Percentiles rank a stretch among this genome's conserved stretches.
Evolutionary conservation across 2,329 filamentous ascomycete genomes (phyloP).

Genomic region (Penicillium sp.): DNA sequence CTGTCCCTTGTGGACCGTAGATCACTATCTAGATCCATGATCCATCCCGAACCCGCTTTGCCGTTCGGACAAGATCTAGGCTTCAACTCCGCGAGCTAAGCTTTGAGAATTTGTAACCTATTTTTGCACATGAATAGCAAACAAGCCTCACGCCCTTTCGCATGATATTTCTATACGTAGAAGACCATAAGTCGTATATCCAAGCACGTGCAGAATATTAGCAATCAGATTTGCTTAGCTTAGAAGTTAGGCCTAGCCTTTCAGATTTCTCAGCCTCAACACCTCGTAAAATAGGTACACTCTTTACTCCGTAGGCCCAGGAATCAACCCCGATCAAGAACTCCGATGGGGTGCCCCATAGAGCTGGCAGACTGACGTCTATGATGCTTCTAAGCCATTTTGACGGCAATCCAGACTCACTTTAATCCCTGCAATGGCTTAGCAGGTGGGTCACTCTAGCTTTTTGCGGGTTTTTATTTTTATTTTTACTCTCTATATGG

Average conservation of each 20-base stretch:
- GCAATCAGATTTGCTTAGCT: not conserved
- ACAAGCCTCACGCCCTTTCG: constrained; percentile 2
- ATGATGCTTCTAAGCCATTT: not conserved
- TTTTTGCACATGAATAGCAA: not conserved
- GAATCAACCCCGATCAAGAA: not conserved
- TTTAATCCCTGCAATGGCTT: not conserved
- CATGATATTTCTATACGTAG: not conserved
- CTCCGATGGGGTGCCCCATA: not conserved
- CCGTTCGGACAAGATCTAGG: not conserved
- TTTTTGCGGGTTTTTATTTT: not conserved
- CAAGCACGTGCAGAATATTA: not conserved
- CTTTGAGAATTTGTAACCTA: no score
- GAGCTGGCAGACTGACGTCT: not conserved
- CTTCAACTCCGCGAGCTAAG: not conserved
- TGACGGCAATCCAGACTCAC: not conserved
- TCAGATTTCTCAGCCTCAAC: not conserved
- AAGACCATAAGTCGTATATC: not conserved
- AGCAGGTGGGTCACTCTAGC: not conserved
- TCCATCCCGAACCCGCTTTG: not conserved
- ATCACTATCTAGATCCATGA: not conserved
- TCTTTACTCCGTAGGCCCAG: not conserved
- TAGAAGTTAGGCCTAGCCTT: not conserved
- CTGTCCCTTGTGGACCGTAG: not conserved
- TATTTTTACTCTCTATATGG: not conserved
- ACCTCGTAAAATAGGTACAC: not conserved